Evolutionary conservation across 2,329 filamentous ascomycete species (phyloP).

Genomic region (Atkinsonella texensis): DNA sequence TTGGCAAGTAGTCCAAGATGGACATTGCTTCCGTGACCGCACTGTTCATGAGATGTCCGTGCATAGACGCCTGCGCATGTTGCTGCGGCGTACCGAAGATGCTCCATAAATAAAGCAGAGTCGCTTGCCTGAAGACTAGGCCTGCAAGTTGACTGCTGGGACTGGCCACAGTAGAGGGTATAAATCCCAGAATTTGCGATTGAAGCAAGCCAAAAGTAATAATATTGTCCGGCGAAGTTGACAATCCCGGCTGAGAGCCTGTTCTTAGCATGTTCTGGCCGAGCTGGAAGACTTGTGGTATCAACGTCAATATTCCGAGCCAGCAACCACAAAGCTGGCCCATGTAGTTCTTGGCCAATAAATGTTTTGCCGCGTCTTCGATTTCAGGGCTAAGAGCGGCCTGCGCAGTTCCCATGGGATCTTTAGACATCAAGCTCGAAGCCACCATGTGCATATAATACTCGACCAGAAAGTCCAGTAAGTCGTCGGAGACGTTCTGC

Average conservation of each 20-base stretch:
- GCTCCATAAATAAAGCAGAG: conserved; percentile 29
- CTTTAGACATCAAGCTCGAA: conserved; percentile 34
- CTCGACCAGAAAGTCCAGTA: conserved; percentile 34
- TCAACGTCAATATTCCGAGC: conserved; percentile 25
- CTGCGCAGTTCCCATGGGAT: conserved; percentile 18
- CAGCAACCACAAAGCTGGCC: conserved; percentile 28
- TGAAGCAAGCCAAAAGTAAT: conserved; percentile 31
- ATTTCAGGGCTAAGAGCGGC: conserved; percentile 20
- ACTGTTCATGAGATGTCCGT: conserved; percentile 15
- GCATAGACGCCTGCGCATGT: conserved; percentile 10
- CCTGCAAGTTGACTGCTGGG: conserved; percentile 28
- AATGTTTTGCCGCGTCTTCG: conserved; percentile 16
- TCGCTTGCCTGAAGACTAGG: conserved; percentile 31
- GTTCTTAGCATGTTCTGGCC: conserved; percentile 25
- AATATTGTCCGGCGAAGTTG: conserved; percentile 26
- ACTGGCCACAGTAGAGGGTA: conserved; percentile 21
- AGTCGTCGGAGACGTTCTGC: conserved; percentile 20
- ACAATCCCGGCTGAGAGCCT: neutral
- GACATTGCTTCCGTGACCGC: conserved; percentile 20
- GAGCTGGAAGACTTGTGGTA: conserved; percentile 29
- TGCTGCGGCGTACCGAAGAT: conserved; percentile 20
- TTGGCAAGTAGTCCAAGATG: conserved; percentile 20
- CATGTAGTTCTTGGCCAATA: conserved; percentile 20
- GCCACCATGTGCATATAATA: conserved; percentile 36
- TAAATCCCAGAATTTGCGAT: conserved; percentile 27